Percentiles rank a stretch among this genome's conserved stretches.
Conservation (phyloP, 257 asterid species). For the Solanum tacnaense region DNA sequence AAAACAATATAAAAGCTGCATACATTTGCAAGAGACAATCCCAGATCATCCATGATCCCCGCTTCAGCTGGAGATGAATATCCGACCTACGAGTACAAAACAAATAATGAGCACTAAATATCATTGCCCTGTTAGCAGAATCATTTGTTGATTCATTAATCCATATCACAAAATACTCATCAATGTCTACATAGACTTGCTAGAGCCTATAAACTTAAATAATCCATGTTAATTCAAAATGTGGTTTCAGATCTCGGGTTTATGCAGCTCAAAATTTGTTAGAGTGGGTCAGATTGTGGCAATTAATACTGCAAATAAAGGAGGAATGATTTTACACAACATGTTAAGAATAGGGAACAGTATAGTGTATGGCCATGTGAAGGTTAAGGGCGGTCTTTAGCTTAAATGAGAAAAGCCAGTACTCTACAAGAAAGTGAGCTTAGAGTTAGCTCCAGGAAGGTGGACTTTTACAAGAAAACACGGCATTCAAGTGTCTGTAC, state of each 20-base stretch:
- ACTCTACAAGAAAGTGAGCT: too few relatives aligned
- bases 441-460: too few relatives aligned
- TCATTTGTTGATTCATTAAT: not conserved
- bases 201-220: not conserved
- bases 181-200: not conserved
- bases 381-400: too few relatives aligned
- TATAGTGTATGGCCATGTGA: too few relatives aligned
- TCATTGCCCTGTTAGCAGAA: not conserved
- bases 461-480: too few relatives aligned
- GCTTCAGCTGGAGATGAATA: slow-evolving; percentile 21
- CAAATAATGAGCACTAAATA: not conserved
- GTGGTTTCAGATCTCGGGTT: not conserved
- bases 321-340: not conserved
- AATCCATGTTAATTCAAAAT: not conserved
- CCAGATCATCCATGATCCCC: slow-evolving; percentile 11
- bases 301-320: not conserved
- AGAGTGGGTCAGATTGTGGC: not conserved
- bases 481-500: not conserved
- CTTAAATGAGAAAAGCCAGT: too few relatives aligned
- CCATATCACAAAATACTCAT: not conserved
- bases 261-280: not conserved
- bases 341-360: not conserved
- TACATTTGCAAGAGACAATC: slow-evolving; percentile 15
- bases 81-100: not conserved
- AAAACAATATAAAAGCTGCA: not conserved